phyloP scores from a whole-genome alignment of 805 yeast species.

The Hyphopichia homilentoma region DNA sequence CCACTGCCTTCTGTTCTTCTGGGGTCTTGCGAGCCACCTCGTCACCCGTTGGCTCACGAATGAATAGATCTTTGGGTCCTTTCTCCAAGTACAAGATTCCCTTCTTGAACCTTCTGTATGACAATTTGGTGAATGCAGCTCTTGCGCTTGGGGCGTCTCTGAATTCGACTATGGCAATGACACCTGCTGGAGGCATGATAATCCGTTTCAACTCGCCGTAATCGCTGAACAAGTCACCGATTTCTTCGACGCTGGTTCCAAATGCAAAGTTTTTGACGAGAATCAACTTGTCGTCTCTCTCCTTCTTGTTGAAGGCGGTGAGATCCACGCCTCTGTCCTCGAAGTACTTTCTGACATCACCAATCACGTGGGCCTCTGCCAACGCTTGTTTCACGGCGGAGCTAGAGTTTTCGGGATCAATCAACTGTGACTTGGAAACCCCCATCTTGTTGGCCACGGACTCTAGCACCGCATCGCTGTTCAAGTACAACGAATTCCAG shows the following conservation, averaged over 20 bases:
- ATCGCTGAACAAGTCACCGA: slow-evolving; percentile 75
- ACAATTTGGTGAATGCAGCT: slow-evolving; percentile 81
- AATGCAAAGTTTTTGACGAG: slow-evolving; percentile 87
- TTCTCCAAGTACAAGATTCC: slow-evolving; percentile 87
- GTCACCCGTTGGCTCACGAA: slow-evolving; percentile 47
- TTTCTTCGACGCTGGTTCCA: slow-evolving; percentile 77
- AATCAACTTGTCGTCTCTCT: slow-evolving; percentile 75
- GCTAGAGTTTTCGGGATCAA: slow-evolving; percentile 81
- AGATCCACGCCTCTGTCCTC: slow-evolving; percentile 84
- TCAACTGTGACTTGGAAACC: slow-evolving; percentile 71
- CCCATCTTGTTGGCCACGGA: slow-evolving; percentile 86
- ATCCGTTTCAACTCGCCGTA: slow-evolving; percentile 78
- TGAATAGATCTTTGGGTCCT: slow-evolving; percentile 83
- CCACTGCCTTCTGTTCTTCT: slow-evolving; percentile 37
- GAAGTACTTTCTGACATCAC: slow-evolving; percentile 84
- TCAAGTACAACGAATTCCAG: slow-evolving; percentile 94
- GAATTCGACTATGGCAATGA: slow-evolving; percentile 90
- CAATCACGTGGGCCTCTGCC: slow-evolving; percentile 94
- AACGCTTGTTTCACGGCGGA: slow-evolving; percentile 96
- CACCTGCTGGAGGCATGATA: slow-evolving; percentile 94
- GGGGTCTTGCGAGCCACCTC: slow-evolving; percentile 24
- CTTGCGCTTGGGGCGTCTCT: slow-evolving; percentile 81
- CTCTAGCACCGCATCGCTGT: slow-evolving; percentile 85
- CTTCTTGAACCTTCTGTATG: slow-evolving; percentile 84
- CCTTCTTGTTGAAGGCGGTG: slow-evolving; percentile 58